Conservation (phyloP, 306 rosid genomes). For the Cercis canadensis region DNA sequence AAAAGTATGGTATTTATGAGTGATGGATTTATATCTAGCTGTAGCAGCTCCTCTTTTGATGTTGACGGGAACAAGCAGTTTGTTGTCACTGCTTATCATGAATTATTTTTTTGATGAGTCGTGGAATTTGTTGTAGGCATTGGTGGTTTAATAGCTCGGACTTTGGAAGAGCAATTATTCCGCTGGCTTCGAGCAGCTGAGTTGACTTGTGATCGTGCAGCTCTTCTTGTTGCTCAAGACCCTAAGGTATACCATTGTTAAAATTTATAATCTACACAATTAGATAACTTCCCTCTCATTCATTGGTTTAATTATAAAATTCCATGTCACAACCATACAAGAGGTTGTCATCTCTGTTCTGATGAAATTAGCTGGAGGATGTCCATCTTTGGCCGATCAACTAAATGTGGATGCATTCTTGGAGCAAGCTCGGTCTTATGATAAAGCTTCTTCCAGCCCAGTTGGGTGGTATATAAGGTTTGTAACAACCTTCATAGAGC, state of each 20-base stretch:
- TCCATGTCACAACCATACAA: slow-evolving; percentile 62
- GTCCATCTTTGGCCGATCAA: slow-evolving; percentile 97
- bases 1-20: slow-evolving; percentile 24
- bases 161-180: slow-evolving; percentile 86
- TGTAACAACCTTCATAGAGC: not conserved
- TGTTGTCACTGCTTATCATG: not conserved
- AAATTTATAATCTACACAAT: slow-evolving; percentile 14
- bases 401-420: slow-evolving; percentile 92
- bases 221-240: slow-evolving; percentile 98
- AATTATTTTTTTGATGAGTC: slow-evolving; percentile 16
- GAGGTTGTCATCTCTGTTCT: slow-evolving; percentile 96
- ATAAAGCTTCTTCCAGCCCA: slow-evolving; percentile 94
- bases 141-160: slow-evolving; percentile 88
- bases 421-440: slow-evolving; percentile 98
- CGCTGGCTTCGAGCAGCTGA: slow-evolving; percentile 99
- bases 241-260: slow-evolving; percentile 66
- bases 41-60: slow-evolving; percentile 9
- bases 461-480: slow-evolving; percentile 96
- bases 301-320: slow-evolving; percentile 38
- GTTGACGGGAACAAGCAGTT: slow-evolving; percentile 23
- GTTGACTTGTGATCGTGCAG: slow-evolving; percentile 97
- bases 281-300: slow-evolving; percentile 10
- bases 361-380: slow-evolving; percentile 98
- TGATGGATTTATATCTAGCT: slow-evolving; percentile 9
- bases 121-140: slow-evolving; percentile 63